Base-by-base conservation (phyloP, 805 yeast species). In the Ogataea zsoltii region DNA sequence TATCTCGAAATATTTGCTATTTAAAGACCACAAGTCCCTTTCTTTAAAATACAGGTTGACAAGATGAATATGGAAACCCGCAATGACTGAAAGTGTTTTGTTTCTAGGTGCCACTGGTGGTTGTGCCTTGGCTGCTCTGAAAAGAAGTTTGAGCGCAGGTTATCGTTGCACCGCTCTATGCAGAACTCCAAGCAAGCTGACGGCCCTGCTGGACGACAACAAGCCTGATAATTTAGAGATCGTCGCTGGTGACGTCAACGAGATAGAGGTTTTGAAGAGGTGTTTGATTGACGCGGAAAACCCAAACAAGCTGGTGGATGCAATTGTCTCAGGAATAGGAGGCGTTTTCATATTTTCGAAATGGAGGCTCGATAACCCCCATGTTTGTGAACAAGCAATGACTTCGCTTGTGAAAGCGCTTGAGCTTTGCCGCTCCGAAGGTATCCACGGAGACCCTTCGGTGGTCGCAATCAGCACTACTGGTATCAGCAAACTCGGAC, bases 61-160 rank as follows among this genome's bases (percentile, higher is more conserved):
- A 21, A 21, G 9, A 21, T 9, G 7, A 21, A 21, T 6, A 5
- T 6, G 25, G 9, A 21, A 21, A 21, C 9, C 9, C 25, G 9
- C 7, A 14, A 25, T 26, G 23, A 26, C 18, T 5, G 21, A 29
- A 38, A n/a, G 33, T 7, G 12, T 38, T 3, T 28, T 38, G 7
- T 38, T 38, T 19, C 17, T 38, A 2, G 41, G 41, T 9, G 33
- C 41, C 4, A 38, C 41, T 2, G 41, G 41, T 2, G 41, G 41
- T 2, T 19, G 28, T n/a, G 41, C 18, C n/a, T 29, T 38, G 28
- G 16, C 41, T 3, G 41, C 41, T 28, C 21, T 38, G 10, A 17
- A 38, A 14, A 15, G 19, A 5, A 38, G 41, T 13, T 15, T 38
- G 16, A 15, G 12, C 4, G 33, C 41, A 9, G 41, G 34, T 4